These are phyloP conservation scores for Barnettozyma wickerhamii DNA, from an alignment of 805 yeast species.

Conservation along the genomic window DNA sequence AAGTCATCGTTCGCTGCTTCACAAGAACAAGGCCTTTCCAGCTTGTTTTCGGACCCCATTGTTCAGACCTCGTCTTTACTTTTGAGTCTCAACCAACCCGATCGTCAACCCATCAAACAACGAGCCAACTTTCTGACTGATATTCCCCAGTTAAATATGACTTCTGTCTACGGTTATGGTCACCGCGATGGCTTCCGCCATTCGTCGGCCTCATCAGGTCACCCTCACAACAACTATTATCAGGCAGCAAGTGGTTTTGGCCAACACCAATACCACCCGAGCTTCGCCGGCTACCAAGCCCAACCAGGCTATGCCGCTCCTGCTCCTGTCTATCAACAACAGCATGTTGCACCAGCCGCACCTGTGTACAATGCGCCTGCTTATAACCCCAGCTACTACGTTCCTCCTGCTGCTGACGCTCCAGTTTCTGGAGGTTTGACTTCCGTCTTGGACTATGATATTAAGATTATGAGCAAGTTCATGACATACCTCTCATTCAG, in stretches of 20 bases:
- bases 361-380: slow-evolving; percentile 10
- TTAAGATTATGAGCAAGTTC: slow-evolving; percentile 74
- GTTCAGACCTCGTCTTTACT: too few relatives aligned
- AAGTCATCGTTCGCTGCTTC: slow-evolving; percentile 33
- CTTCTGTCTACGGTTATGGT: slow-evolving; percentile 21
- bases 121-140: not conserved
- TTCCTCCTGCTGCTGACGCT: slow-evolving; percentile 5
- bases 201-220: slow-evolving; percentile 2
- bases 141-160: slow-evolving; percentile 11
- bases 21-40: slow-evolving; percentile 1
- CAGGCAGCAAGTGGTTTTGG: not conserved
- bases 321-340: slow-evolving; percentile 8
- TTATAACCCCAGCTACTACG: slow-evolving; percentile 4
- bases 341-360: slow-evolving; percentile 7
- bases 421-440: slow-evolving; percentile 66
- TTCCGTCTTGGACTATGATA: slow-evolving; percentile 73
- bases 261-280: slow-evolving; percentile 2
- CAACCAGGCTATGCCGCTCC: slow-evolving; percentile 3
- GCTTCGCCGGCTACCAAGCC: slow-evolving; percentile 2
- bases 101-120: too few relatives aligned
- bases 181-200: slow-evolving; percentile 12
- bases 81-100: too few relatives aligned
- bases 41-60: slow-evolving; percentile 1
- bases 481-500: slow-evolving; percentile 71
- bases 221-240: not conserved